A percentile compares a stretch with the other conserved stretches of the same genome.
Evolutionary conservation across 1,139 yeast species (phyloP).

Genomic region (Kluyveromyces marxianus): DNA sequence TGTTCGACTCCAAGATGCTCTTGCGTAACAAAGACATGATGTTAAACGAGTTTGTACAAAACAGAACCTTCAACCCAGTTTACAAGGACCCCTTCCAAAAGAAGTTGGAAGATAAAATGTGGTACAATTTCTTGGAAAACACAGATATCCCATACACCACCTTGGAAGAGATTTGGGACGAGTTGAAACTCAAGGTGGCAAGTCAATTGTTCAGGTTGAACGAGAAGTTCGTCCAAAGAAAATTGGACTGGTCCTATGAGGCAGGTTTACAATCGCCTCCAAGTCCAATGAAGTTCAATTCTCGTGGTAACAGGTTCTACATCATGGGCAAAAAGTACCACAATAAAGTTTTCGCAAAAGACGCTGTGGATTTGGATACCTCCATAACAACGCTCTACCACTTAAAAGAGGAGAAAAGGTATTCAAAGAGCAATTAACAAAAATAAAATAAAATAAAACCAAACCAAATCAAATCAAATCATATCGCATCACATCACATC

Average conservation of each 20-base stretch:
- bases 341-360: slow-evolving; percentile 8
- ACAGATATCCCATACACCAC: slow-evolving; percentile 5
- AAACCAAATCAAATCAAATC: not conserved
- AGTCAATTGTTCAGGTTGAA: slow-evolving; percentile 4
- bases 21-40: slow-evolving; percentile 12
- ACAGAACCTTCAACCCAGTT: slow-evolving; percentile 6
- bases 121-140: slow-evolving; percentile 7
- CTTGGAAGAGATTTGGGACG: not conserved
- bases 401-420: slow-evolving; percentile 1
- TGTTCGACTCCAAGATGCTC: slow-evolving; percentile 13
- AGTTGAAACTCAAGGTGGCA: slow-evolving; percentile 3
- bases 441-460: not conserved
- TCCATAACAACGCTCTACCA: slow-evolving; percentile 1
- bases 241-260: slow-evolving; percentile 6
- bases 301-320: slow-evolving; percentile 6
- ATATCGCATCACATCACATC: too few relatives aligned
- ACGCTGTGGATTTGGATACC: slow-evolving; percentile 6
- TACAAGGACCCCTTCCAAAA: slow-evolving; percentile 10
- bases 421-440: not conserved
- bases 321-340: slow-evolving; percentile 6
- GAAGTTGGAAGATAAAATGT: slow-evolving; percentile 7
- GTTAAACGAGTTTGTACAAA: slow-evolving; percentile 8
- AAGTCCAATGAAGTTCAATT: slow-evolving; percentile 6
- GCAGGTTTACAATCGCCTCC: slow-evolving; percentile 8
- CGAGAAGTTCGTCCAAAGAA: not conserved